Conservation (phyloP, 345 rosid species). For the Acer campestre region DNA sequence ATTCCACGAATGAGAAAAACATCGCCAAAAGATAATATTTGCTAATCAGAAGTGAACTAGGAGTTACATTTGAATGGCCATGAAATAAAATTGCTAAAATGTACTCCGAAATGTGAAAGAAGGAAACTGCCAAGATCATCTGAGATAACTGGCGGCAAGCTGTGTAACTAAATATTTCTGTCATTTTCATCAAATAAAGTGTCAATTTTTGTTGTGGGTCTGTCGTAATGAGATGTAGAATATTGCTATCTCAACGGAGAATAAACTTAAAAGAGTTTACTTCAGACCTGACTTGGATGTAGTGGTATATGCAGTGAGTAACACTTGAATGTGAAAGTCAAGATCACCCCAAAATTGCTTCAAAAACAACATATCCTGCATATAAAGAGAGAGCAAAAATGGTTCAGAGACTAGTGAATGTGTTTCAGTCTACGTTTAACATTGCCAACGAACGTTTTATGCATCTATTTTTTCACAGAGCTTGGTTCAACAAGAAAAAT, state of each 20-base stretch:
- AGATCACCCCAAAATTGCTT: constrained; percentile 23
- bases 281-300: constrained; percentile 43
- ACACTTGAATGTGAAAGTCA: constrained; percentile 16
- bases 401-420: neutral
- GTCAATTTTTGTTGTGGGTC: neutral
- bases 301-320: constrained; percentile 11
- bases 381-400: neutral
- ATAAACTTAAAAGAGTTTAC: constrained; percentile 1
- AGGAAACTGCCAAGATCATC: constrained; percentile 48
- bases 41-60: constrained; percentile 63
- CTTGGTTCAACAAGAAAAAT: neutral
- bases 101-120: constrained; percentile 69
- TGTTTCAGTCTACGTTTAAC: neutral
- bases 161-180: constrained; percentile 48
- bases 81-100: constrained; percentile 51
- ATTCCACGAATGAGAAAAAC: constrained; percentile 55
- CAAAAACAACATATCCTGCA: too few species aligned
- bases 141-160: constrained; percentile 57
- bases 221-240: constrained; percentile 4
- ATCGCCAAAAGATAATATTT: constrained; percentile 59
- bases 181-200: constrained; percentile 35
- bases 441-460: neutral
- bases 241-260: neutral
- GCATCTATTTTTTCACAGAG: neutral
- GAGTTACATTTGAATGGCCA: constrained; percentile 54